Base-by-base conservation (phyloP, 2,329 filamentous ascomycete genomes). In the Cordyceps cateniannulata region DNA sequence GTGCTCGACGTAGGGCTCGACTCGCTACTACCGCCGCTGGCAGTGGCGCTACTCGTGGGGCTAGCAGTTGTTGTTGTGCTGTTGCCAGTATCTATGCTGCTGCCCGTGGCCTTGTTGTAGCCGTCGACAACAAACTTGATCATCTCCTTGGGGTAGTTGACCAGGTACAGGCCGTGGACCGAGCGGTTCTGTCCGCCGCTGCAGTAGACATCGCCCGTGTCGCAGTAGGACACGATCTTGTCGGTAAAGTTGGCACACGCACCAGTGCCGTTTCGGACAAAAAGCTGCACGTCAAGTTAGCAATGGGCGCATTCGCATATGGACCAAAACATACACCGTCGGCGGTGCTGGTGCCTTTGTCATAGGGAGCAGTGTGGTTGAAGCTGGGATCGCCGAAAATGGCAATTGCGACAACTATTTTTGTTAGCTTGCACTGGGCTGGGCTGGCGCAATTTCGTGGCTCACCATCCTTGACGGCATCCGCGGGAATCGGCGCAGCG, bases 311-410 rank as follows among this genome's bases (percentile, higher is more conserved):
- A 35, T 40, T 18, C n/a, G 38, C 18, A 45, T 22, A 8, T 6
- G 47, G 22, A 61, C 53, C 48, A 20, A 54, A 2, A 69, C 75
- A 62, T 68, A 77, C 76, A 24, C 76, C 76, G 55, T 76, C 62
- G 1, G 63, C 68, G 5, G 68, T 69, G 65, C 73, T 74, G 22
- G 72, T 75, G 61, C 76, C 76, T 29, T 62, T 65, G 66, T 72
- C 68, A 68, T 74, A 78, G 49, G 71, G 66, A 25, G 68, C 59
- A 58, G 72, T 71, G 67, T 68, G 67, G 63, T 71, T 66, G 66
- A 76, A 73, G 61, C 72, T 73, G 22, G 76, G 76, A 67, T 78
- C 76, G 51, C 76, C 76, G 55, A 77, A 76, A 56, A 76, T 63
- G 49, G 75, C 65, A 62, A 76, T 68, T 27, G 75, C 75, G 59